Evolutionary conservation across 306 rosid genomes (phyloP), one percentile per base, ranked within the genome.

Genomic region (Fagus crenata): DNA sequence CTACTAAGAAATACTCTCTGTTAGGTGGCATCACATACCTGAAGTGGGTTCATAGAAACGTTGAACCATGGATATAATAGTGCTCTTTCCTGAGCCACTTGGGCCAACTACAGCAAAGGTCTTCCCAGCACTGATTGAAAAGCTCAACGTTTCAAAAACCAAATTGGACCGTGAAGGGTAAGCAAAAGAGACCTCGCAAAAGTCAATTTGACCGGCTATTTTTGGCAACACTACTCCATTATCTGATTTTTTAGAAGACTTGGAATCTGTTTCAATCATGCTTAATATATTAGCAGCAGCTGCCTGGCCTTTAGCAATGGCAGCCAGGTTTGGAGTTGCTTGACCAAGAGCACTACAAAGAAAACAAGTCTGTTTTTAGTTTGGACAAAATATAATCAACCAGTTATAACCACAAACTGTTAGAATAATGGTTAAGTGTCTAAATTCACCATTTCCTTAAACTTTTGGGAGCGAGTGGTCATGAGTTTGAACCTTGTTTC

Each of bases 51-150:
- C 87, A 71, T 89, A 93, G 81, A 93, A 90, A 46, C 98, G 79
- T 80, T 90, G 94, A 71, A 89, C 80, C 92, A 93, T 82, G 75
- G 91, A 90, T 68, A 93, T 82, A 71, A 93, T 87, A 8, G 96
- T 88, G 87, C 98, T 93, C 81, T 93, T 93, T 82, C 98, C 98
- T 4, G 96, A 89, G 81, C 98, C 96, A 81, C 96, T 93, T 17
- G 96, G 89, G 71, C 98, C 94, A 72, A 90, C 94, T 74, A 93
- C 85, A 58, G 96, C 98, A 77, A 88, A 78, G 40, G 90, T 86
- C 85, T 84, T 84, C 59, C 98, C 98, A 5, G 91, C 83, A 67
- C 76, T 83, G 18, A 89, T 82, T 37, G 88, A 73, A 73, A 89
- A 89, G 82, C 89, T 86, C 86, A 93, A 75, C 32, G 88, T 85